Conservation (phyloP, 176 grass and related monocot genomes). For the Oryza coarctata region DNA sequence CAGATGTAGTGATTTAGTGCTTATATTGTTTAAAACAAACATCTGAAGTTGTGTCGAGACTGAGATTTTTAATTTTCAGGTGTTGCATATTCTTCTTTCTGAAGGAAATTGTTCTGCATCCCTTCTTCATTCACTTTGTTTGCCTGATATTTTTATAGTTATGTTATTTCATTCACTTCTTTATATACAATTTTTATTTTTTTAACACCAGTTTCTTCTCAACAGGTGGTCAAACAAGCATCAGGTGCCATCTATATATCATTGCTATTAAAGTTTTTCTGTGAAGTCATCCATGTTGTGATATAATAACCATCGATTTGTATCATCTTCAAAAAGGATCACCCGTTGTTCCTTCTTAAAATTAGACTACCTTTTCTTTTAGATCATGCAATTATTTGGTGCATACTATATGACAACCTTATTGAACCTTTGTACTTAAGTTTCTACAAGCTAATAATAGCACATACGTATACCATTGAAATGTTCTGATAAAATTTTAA, state of each 20-base stretch:
- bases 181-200: conserved; percentile 11
- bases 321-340: neutral
- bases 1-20: neutral
- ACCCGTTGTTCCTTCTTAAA: neutral
- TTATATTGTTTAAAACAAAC: conserved; percentile 2
- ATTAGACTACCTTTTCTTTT: neutral
- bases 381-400: conserved; percentile 6
- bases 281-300: neutral
- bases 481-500: conserved; percentile 9
- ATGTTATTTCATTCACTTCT: conserved; percentile 8
- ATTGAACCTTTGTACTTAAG: neutral
- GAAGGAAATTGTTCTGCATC: neutral
- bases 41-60: neutral
- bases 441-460: neutral
- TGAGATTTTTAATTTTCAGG: neutral
- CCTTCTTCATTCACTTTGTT: neutral
- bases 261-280: neutral
- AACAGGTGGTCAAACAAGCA: conserved; percentile 99
- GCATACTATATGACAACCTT: neutral
- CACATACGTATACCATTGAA: neutral
- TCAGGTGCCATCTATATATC: conserved; percentile 61
- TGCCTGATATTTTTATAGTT: conserved; percentile 17
- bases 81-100: conserved; percentile 4
- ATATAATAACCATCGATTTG: conserved; percentile 2
- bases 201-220: conserved; percentile 49